A percentile compares a stretch with the other conserved stretches of the same genome.
phyloP scores from a whole-genome alignment of 768 basidiomycete species.

The Tylopilus sp. region DNA sequence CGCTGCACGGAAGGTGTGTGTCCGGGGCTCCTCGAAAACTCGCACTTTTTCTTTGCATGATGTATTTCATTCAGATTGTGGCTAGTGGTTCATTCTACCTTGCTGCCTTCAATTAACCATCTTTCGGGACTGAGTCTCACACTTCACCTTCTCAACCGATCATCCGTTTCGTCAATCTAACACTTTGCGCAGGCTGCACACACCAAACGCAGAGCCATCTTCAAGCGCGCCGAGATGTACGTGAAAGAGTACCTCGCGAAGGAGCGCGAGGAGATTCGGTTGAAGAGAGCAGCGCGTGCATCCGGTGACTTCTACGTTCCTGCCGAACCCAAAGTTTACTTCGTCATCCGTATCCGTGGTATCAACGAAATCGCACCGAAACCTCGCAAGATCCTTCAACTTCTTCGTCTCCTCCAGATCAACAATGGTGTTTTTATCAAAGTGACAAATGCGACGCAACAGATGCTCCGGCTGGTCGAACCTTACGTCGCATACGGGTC shows the following conservation, averaged over 20 bases:
- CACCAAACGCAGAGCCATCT: slow-evolving; percentile 94
- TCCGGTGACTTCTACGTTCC: slow-evolving; percentile 97
- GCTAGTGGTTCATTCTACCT: slow-evolving; percentile 65
- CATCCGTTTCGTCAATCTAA: slow-evolving; percentile 11
- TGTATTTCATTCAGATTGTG: slow-evolving; percentile 74
- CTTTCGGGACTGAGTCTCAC: slow-evolving; percentile 65
- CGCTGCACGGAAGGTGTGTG: slow-evolving; percentile 89
- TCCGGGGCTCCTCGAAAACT: slow-evolving; percentile 5
- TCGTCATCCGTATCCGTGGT: slow-evolving; percentile 97
- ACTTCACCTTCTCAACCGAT: not conserved
- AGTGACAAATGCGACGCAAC: slow-evolving; percentile 92
- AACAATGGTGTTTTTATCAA: slow-evolving; percentile 99
- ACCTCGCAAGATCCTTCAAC: slow-evolving; percentile 98
- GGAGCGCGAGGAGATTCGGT: slow-evolving; percentile 95
- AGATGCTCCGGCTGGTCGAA: slow-evolving; percentile 97
- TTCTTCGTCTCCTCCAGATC: slow-evolving; percentile 98
- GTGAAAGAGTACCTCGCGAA: slow-evolving; percentile 92
- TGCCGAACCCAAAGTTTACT: slow-evolving; percentile 95
- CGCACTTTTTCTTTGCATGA: slow-evolving; percentile 47
- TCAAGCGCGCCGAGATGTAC: slow-evolving; percentile 98
- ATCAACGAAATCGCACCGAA: slow-evolving; percentile 99
- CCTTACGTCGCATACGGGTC: slow-evolving; percentile 98
- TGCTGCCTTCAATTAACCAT: slow-evolving; percentile 87
- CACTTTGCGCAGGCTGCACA: slow-evolving; percentile 62
- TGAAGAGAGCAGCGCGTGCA: slow-evolving; percentile 89